These are phyloP conservation scores for Trichoderma asperellum DNA, from an alignment of 2,329 filamentous ascomycete genomes.

Conservation along the genomic window DNA sequence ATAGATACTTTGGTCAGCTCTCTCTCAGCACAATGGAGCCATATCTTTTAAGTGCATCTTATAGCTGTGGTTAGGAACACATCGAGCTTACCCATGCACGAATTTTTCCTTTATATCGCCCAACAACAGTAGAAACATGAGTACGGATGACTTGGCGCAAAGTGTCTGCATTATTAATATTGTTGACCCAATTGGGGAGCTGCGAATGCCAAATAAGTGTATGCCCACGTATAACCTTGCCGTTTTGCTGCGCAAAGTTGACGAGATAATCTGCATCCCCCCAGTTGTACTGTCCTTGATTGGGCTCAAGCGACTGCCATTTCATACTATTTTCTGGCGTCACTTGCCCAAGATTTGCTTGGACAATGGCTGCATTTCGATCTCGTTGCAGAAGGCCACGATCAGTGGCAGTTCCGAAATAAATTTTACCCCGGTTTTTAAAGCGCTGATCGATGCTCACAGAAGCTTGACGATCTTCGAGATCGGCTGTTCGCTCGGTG, in stretches of 20 bases:
- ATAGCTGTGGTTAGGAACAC: neutral
- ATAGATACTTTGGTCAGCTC: neutral
- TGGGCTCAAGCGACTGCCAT: slow-evolving; percentile 1
- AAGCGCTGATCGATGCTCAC: slow-evolving; percentile 5
- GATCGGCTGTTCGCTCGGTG: neutral
- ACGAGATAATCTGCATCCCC: slow-evolving; percentile 19
- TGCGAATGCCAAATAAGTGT: slow-evolving; percentile 15
- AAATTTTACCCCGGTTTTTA: slow-evolving; percentile 1
- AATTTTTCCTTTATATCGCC: slow-evolving; percentile 16
- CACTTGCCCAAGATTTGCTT: slow-evolving; percentile 12
- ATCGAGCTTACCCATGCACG: slow-evolving; percentile 9
- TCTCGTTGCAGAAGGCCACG: slow-evolving; percentile 15
- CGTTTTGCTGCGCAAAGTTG: slow-evolving; percentile 13
- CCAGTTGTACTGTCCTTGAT: slow-evolving; percentile 6
- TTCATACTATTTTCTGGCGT: slow-evolving; percentile 23
- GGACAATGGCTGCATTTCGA: slow-evolving; percentile 9
- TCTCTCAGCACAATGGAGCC: neutral
- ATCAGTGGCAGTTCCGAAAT: slow-evolving; percentile 17
- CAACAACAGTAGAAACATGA: slow-evolving; percentile 10
- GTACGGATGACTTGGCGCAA: slow-evolving; percentile 12
- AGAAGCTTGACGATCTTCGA: slow-evolving; percentile 7
- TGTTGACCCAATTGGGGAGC: slow-evolving; percentile 9
- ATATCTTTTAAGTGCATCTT: neutral
- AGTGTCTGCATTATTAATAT: slow-evolving; percentile 15
- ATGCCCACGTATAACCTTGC: slow-evolving; percentile 10